Base-by-base conservation (phyloP, 2,329 filamentous ascomycete species). In the Metarhizium anisopliae region DNA sequence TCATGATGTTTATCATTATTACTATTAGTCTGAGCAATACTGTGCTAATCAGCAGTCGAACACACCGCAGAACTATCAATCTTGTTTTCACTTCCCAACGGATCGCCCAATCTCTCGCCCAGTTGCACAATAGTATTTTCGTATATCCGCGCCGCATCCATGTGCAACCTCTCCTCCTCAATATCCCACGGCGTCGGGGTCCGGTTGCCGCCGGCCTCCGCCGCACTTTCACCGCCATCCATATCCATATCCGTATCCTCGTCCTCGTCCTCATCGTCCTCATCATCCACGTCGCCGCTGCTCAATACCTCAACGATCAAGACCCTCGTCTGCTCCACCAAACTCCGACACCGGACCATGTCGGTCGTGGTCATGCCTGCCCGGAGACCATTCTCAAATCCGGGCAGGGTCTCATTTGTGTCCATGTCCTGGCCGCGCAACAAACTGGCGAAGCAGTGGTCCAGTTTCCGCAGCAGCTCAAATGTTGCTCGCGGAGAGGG, bases 331-430 rank as follows among this genome's bases (percentile, higher is more conserved):
- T 86, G 81, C 66, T 95, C 89, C 0, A 91, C 88, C 35, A 95
- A 74, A 64, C 89, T 89, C 66, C 89, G 87, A 60, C 92, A 87
- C 45, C 93, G 82, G 7, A 97, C 90, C 78, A 94, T 95, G 68
- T 96, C 90, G 0, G 89, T 93, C 18, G 72, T 76, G 1, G 85
- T 90, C 75, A 89, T 86, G 1, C 89, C 86, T 0, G 84, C 82
- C 1, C 76, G 71, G 5, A 77, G 73, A 1, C 80, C 80, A 6
- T 74, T 77, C 60, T 84, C 81, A 59, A 92, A 90, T 0, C 90
- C 90, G 0, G 89, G 85, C 1, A 96, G 74, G 0, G 74, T 64
- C 43, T 85, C 81, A 0, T 81, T 79, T 0, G 85, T 85, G 14
- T 85, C 80, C 3, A 84, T 71, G 64, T 95, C 84, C 56, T 79